Evolutionary conservation across 2,329 filamentous ascomycete species (phyloP).

Genomic region (Rasamsonia emersonii): DNA sequence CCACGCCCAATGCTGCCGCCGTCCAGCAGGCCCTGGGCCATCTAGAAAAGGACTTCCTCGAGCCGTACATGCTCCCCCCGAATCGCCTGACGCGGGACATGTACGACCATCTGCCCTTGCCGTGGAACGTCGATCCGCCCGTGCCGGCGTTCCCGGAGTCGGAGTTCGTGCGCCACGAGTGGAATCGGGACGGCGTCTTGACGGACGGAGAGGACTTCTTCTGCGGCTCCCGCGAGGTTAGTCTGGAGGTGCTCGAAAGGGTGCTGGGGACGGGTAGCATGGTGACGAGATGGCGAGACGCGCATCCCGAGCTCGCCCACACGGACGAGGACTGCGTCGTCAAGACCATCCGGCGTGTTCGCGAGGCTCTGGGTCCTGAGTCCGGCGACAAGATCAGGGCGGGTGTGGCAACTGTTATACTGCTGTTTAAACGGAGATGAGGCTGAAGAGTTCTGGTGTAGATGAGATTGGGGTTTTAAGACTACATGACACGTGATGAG

Average conservation of each 20-base stretch:
- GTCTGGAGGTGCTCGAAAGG: conserved; percentile 15
- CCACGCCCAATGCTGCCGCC: conserved; percentile 32
- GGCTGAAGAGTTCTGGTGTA: too few relatives aligned
- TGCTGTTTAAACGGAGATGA: conserved; percentile 13
- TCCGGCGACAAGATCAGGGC: conserved; percentile 3
- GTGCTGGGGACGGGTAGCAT: conserved; percentile 28
- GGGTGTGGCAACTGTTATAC: conserved; percentile 4
- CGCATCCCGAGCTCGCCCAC: conserved; percentile 25
- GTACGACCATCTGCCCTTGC: conserved; percentile 40
- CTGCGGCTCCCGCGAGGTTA: conserved; percentile 11
- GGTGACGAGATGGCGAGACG: conserved; percentile 35
- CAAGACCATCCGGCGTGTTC: conserved; percentile 6
- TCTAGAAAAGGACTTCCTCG: conserved; percentile 29
- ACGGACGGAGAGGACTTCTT: conserved; percentile 23
- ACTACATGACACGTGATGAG: too few relatives aligned
- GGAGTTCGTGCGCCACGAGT: conserved; percentile 36
- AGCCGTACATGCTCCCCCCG: conserved; percentile 32
- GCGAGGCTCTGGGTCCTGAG: conserved; percentile 4
- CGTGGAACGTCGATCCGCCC: conserved; percentile 37
- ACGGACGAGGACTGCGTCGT: conserved; percentile 27
- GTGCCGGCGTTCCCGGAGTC: conserved; percentile 31
- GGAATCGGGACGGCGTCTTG: conserved; percentile 24
- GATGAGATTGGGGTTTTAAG: too few relatives aligned
- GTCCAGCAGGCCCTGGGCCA: conserved; percentile 36
- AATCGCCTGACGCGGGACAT: conserved; percentile 34